Conservation (phyloP, 2,329 filamentous ascomycete genomes). For the Penicillium sp. region DNA sequence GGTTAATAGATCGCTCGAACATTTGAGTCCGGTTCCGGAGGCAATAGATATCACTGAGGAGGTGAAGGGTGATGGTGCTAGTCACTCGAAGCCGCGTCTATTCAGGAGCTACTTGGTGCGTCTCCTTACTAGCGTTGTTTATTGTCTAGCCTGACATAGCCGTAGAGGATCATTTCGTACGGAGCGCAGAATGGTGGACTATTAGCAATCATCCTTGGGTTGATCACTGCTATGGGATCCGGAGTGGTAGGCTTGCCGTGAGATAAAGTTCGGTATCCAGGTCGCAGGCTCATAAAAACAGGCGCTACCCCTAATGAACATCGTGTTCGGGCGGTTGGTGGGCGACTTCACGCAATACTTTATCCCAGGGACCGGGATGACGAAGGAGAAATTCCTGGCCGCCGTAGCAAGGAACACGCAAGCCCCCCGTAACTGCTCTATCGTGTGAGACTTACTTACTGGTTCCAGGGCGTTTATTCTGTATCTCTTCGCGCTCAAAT, state of each 20-base stretch:
- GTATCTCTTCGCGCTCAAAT: slow-evolving; percentile 62
- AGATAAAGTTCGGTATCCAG: background rate
- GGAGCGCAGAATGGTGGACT: background rate
- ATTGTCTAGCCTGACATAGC: background rate
- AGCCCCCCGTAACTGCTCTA: background rate
- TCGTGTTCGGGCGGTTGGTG: slow-evolving; percentile 62
- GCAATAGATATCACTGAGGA: background rate
- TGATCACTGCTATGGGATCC: background rate
- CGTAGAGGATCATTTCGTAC: background rate
- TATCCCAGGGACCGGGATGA: slow-evolving; percentile 44
- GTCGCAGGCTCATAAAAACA: background rate
- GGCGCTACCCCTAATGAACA: slow-evolving; percentile 59
- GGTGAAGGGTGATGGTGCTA: background rate
- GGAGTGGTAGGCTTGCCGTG: background rate
- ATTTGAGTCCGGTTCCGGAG: background rate
- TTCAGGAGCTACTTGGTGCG: background rate
- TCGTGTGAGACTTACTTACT: background rate
- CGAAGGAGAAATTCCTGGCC: slow-evolving; percentile 54
- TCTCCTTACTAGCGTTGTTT: background rate
- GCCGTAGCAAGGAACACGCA: slow-evolving; percentile 50
- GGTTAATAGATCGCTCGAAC: background rate
- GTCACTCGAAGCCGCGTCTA: background rate
- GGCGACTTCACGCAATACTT: slow-evolving; percentile 64
- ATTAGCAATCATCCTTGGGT: background rate
- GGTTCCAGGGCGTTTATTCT: slow-evolving; percentile 58